These are phyloP conservation scores for Penicillium frequentans DNA, from an alignment of 2,329 filamentous ascomycete species.

Conservation along the genomic window DNA sequence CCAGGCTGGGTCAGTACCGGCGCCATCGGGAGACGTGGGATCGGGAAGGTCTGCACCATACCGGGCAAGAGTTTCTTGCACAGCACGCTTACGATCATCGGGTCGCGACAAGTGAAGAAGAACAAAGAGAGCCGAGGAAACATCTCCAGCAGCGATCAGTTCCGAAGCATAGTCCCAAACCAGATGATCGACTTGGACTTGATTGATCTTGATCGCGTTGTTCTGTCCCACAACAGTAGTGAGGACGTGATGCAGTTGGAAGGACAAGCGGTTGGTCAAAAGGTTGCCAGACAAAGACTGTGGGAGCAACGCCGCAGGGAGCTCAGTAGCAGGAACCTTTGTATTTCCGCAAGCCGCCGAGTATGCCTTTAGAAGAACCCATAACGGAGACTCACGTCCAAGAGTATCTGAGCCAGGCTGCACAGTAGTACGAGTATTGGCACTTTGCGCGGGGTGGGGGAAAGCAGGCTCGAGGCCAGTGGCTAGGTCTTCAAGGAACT, in stretches of 20 bases:
- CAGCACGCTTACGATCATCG: constrained; percentile 62
- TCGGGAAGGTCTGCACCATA: constrained; percentile 67
- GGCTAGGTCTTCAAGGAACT: constrained; percentile 71
- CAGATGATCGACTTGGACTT: constrained; percentile 64
- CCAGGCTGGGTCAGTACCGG: constrained; percentile 49
- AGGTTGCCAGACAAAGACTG: constrained; percentile 74
- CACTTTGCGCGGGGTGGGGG: constrained; percentile 71
- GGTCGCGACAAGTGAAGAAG: constrained; percentile 71
- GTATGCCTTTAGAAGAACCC: constrained; percentile 82
- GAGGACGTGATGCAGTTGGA: constrained; percentile 77
- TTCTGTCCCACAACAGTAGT: constrained; percentile 44
- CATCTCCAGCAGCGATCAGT: constrained; percentile 58
- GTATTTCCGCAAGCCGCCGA: constrained; percentile 46
- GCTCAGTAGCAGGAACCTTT: constrained; percentile 34
- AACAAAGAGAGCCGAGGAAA: constrained; percentile 73
- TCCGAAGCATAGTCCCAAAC: constrained; percentile 62
- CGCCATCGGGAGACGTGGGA: constrained; percentile 51
- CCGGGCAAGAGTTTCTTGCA: constrained; percentile 72
- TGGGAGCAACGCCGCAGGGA: constrained; percentile 73
- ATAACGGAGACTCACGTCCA: constrained; percentile 72
- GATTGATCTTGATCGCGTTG: constrained; percentile 54
- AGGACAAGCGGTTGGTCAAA: constrained; percentile 73
- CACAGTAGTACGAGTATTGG: constrained; percentile 57
- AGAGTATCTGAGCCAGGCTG: constrained; percentile 61
- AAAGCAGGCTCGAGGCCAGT: constrained; percentile 67